Percentiles rank a stretch among this genome's conserved stretches.
Evolutionary conservation across 164 flowering plant genomes (phyloP).

Genomic region (Piper betle): DNA sequence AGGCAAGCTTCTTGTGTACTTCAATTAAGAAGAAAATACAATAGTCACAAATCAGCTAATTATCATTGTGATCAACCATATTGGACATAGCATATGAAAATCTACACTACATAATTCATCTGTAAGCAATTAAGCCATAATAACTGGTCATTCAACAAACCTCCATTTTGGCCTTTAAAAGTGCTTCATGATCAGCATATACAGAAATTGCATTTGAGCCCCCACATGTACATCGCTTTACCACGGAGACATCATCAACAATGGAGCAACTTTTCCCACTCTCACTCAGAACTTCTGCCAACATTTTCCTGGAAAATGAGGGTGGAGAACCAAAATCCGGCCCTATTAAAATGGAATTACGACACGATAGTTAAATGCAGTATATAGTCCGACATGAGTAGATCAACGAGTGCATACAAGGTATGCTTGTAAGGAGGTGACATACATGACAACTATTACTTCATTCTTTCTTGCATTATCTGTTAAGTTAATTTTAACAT

Average conservation of each 20-base stretch:
- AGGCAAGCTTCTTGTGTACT: too few relatives aligned
- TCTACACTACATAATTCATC: background rate
- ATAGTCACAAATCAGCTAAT: too few relatives aligned
- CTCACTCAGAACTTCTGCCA: constrained; percentile 65
- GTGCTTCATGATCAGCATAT: constrained; percentile 79
- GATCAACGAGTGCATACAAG: constrained; percentile 53
- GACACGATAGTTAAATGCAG: background rate
- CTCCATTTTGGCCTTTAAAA: constrained; percentile 69
- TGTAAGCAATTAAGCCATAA: background rate
- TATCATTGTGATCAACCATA: background rate
- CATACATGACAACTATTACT: too few relatives aligned
- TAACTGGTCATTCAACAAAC: constrained; percentile 18
- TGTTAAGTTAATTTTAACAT: too few relatives aligned
- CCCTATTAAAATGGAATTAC: constrained; percentile 26
- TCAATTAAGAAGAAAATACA: too few relatives aligned
- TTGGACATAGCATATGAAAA: background rate
- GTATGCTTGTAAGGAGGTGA: constrained; percentile 17
- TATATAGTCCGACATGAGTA: constrained; percentile 3
- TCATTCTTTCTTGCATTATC: too few relatives aligned
- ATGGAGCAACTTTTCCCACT: constrained; percentile 59
- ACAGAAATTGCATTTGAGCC: constrained; percentile 76
- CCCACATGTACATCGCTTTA: constrained; percentile 78
- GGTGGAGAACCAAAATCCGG: constrained; percentile 83
- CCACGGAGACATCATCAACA: constrained; percentile 66
- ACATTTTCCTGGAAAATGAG: constrained; percentile 54